phyloP scores from a whole-genome alignment of 1,139 yeast species.

The Yamadazyma blattariae region DNA sequence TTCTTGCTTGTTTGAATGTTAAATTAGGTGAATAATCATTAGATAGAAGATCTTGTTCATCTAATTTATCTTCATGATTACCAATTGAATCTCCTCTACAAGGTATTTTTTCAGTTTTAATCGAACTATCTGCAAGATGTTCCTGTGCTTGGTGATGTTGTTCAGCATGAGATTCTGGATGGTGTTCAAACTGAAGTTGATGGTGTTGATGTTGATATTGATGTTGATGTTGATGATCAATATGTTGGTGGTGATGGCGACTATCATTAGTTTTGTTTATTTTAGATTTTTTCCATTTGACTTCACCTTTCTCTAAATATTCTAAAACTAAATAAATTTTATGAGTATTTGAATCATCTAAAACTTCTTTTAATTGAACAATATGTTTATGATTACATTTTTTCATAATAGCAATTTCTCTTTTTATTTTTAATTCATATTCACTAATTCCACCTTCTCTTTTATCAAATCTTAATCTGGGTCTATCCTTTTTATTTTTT shows the following conservation, averaged over 20 bases:
- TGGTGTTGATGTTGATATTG: too few species aligned
- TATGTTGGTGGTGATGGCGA: too few species aligned
- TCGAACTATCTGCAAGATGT: conserved; percentile 2
- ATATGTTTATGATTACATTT: conserved; percentile 91
- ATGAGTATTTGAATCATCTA: conserved; percentile 80
- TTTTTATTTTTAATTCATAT: conserved; percentile 69
- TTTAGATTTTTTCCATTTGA: conserved; percentile 68
- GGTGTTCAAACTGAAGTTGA: too few species aligned
- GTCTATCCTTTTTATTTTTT: conserved; percentile 52
- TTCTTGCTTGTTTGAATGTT: conserved; percentile 62
- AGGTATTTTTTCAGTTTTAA: conserved; percentile 26
- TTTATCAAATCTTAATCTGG: conserved; percentile 44
- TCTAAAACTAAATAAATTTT: conserved; percentile 91
- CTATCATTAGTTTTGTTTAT: not conserved
- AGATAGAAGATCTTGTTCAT: conserved; percentile 40
- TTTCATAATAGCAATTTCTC: conserved; percentile 95
- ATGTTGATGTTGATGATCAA: not conserved
- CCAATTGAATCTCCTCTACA: conserved; percentile 26
- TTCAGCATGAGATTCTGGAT: too few species aligned
- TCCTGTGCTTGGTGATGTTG: too few species aligned
- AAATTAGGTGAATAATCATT: conserved; percentile 54
- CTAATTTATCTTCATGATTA: conserved; percentile 11
- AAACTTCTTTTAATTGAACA: conserved; percentile 80
- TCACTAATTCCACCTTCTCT: conserved; percentile 20
- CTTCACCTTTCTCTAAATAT: conserved; percentile 89